phyloP scores from a whole-genome alignment of 495 filamentous ascomycete genomes.

The Cercophora newfieldiana region DNA sequence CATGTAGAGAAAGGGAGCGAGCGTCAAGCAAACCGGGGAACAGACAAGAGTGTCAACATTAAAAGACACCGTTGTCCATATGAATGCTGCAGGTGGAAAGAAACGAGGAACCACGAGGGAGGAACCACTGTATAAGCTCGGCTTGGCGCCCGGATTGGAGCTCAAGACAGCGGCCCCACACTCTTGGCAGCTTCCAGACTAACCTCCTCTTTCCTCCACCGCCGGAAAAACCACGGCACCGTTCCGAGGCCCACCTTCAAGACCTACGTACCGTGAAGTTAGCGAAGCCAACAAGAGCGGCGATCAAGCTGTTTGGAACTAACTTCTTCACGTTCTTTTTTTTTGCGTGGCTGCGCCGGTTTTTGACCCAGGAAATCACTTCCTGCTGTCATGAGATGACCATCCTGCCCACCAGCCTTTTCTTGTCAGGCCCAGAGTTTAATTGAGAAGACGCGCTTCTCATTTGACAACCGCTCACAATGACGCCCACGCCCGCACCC shows the following conservation, averaged over 20 bases:
- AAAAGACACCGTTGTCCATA: background rate
- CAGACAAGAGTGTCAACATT: background rate
- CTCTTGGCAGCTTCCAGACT: background rate
- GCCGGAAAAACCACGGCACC: background rate
- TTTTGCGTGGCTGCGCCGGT: background rate
- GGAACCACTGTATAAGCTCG: background rate
- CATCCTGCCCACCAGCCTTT: background rate
- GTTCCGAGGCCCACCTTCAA: background rate
- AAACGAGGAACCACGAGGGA: background rate
- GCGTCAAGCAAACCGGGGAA: background rate
- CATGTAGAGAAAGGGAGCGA: background rate
- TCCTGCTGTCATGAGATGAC: background rate
- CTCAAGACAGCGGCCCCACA: background rate
- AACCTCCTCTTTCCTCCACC: background rate
- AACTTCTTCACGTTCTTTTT: background rate
- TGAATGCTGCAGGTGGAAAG: background rate
- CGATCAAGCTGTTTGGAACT: background rate
- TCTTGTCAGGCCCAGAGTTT: background rate
- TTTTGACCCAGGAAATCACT: background rate
- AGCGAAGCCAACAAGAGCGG: no score
- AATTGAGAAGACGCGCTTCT: background rate
- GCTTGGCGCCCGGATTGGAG: background rate
- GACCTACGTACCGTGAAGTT: no score
- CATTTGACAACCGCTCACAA: constrained; percentile 2
- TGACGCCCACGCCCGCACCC: constrained; percentile 6